phyloP scores from a whole-genome alignment of 2,329 filamentous ascomycete species.

The Scytalidium lignicola region DNA sequence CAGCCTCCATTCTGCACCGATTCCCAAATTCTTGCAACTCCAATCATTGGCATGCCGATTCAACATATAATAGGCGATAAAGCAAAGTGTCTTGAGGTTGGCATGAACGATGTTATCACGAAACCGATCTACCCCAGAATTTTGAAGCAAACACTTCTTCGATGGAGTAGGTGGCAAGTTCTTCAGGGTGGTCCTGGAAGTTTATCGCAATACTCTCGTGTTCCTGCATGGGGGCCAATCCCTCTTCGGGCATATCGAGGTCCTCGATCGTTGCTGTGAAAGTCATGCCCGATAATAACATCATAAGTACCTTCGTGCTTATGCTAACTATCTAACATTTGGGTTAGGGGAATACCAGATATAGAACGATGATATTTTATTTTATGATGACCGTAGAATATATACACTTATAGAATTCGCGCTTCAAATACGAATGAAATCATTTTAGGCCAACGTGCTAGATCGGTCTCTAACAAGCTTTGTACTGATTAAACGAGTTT shows the following conservation, averaged over 20 bases:
- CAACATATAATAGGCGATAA: too few relatives aligned
- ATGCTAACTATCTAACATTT: too few relatives aligned
- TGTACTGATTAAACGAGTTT: too few relatives aligned
- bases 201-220: not conserved
- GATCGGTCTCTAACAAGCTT: too few relatives aligned
- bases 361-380: too few relatives aligned
- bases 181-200: not conserved
- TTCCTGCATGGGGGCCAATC: not conserved
- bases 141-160: not conserved
- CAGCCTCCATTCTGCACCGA: not conserved
- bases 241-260: not conserved
- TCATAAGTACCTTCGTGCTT: too few relatives aligned
- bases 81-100: not conserved
- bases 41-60: not conserved
- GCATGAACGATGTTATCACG: not conserved
- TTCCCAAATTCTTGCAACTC: not conserved
- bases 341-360: too few relatives aligned
- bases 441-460: too few relatives aligned
- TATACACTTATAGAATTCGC: too few relatives aligned
- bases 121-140: not conserved
- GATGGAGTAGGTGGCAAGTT: not conserved
- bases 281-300: too few relatives aligned
- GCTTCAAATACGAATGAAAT: too few relatives aligned
- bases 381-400: too few relatives aligned
- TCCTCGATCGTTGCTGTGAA: slow-evolving; percentile 8